A percentile compares a stretch with the other conserved stretches of the same genome.
Conservation (phyloP, 768 basidiomycete genomes). For the Sporobolomyces roseus region DNA sequence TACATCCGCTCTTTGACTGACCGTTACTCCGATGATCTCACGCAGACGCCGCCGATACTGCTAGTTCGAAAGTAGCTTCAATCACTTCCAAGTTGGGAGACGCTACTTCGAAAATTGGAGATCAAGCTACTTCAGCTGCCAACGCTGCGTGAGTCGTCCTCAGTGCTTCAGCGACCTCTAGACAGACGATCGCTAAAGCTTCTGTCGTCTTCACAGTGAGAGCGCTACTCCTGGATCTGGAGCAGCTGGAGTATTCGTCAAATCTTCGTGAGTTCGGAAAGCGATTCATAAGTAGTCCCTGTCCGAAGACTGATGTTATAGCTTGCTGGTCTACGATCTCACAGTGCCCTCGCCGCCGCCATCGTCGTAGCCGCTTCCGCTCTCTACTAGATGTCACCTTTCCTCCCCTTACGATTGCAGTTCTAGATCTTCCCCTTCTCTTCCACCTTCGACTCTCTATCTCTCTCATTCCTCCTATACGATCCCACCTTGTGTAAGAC, state of each 20-base stretch:
- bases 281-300: background rate
- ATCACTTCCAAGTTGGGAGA: slow-evolving; percentile 4
- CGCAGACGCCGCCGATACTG: background rate
- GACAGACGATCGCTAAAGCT: background rate
- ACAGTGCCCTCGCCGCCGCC: background rate
- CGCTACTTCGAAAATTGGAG: background rate
- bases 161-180: background rate
- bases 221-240: background rate
- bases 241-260: background rate
- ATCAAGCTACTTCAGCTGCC: background rate
- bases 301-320: background rate
- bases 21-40: background rate
- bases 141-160: slow-evolving; percentile 5
- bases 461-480: background rate
- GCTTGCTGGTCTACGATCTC: background rate
- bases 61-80: background rate
- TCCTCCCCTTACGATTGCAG: background rate
- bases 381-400: background rate
- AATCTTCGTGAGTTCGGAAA: background rate
- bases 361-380: slow-evolving; percentile 7
- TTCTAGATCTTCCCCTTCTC: background rate
- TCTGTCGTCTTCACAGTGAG: background rate
- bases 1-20: background rate
- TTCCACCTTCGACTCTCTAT: background rate
- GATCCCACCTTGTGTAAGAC: no score